phyloP scores from a whole-genome alignment of 73 alveolate genomes.

The Blepharisma stoltei region DNA sequence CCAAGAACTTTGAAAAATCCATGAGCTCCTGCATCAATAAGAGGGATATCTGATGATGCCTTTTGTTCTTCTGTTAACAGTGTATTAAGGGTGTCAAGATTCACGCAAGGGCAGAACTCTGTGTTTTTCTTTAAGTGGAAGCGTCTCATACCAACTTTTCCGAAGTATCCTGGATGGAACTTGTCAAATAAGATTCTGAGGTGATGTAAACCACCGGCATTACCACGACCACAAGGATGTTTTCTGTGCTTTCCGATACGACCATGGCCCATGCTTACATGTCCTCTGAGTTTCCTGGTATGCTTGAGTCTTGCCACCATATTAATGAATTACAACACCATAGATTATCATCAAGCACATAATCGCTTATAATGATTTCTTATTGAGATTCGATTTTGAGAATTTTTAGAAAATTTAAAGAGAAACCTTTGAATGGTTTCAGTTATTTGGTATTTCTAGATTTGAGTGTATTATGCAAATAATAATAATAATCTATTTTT shows the following conservation, averaged over 20 bases:
- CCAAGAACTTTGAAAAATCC: conserved; percentile 97
- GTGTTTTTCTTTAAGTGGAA: conserved; percentile 95
- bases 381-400: too few species aligned
- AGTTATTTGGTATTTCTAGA: too few species aligned
- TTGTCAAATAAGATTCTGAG: conserved; percentile 73
- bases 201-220: conserved; percentile 97
- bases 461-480: too few species aligned
- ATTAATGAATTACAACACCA: too few species aligned
- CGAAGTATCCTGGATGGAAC: conserved; percentile 99
- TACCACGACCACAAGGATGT: conserved; percentile 95
- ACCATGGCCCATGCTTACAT: conserved; percentile 91
- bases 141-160: conserved; percentile 97
- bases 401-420: too few species aligned
- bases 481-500: too few species aligned
- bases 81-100: conserved; percentile 88
- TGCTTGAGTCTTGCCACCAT: conserved; percentile 80
- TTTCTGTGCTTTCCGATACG: conserved; percentile 93
- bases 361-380: too few species aligned
- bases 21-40: conserved; percentile 95
- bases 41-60: conserved; percentile 49
- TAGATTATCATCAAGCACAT: too few species aligned
- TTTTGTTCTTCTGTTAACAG: conserved; percentile 87
- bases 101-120: conserved; percentile 81
- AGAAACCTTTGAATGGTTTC: too few species aligned
- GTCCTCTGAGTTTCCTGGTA: conserved; percentile 95